Conservation (phyloP, 768 basidiomycete genomes). For the Tylopilus rubrobrunneus region DNA sequence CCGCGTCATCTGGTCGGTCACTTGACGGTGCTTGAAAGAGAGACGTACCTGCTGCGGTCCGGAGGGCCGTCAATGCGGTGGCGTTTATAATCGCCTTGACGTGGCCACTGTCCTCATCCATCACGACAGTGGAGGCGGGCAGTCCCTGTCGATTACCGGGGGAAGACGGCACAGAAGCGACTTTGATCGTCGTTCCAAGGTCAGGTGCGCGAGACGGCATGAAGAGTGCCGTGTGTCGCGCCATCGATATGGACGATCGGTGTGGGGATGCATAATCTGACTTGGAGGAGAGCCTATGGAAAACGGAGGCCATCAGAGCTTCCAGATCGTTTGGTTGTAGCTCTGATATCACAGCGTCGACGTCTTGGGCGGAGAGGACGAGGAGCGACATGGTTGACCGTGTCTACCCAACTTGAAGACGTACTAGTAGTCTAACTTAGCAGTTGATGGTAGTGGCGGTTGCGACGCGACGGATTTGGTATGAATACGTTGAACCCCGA, state of each 20-base stretch:
- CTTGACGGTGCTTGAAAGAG: neutral
- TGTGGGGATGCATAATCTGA: constrained; percentile 42
- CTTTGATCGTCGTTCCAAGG: constrained; percentile 67
- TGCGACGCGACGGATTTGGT: too few species aligned
- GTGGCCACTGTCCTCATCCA: constrained; percentile 66
- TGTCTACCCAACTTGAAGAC: too few species aligned
- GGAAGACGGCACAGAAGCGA: constrained; percentile 67
- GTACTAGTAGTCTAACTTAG: too few species aligned
- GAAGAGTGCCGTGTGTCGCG: constrained; percentile 62
- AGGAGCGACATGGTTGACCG: constrained; percentile 41
- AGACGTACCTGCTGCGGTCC: constrained; percentile 72
- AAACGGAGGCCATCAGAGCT: constrained; percentile 56
- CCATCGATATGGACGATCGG: constrained; percentile 51
- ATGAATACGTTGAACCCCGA: too few species aligned
- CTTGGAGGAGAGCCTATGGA: constrained; percentile 41
- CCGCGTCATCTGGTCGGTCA: neutral
- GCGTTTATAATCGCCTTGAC: constrained; percentile 81
- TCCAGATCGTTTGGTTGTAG: constrained; percentile 47
- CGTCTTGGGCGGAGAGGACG: constrained; percentile 59
- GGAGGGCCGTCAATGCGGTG: constrained; percentile 66
- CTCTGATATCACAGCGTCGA: constrained; percentile 43
- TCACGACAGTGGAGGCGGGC: constrained; percentile 70
- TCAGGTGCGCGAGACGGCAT: constrained; percentile 72
- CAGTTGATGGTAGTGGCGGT: too few species aligned
- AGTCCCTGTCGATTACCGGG: constrained; percentile 49